phyloP scores from a whole-genome alignment of 2,329 filamentous ascomycete species.

The Aspergillus fijiensis region DNA sequence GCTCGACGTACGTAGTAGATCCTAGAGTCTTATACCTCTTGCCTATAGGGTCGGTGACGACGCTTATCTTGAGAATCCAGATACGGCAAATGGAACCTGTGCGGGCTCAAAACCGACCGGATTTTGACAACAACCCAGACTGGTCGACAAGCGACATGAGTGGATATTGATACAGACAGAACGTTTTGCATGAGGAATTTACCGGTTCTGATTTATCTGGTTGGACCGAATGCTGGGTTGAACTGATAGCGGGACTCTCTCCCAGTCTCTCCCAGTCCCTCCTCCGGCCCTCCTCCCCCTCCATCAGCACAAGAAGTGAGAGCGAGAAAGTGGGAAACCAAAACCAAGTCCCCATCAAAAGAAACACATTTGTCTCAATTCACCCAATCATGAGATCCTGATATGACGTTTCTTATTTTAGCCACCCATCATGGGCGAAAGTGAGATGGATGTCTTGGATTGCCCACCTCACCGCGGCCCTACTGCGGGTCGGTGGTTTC shows the following conservation, averaged over 20 bases:
- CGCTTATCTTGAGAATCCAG: not conserved
- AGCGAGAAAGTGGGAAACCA: no score
- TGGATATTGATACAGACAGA: not conserved
- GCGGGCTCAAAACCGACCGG: not conserved
- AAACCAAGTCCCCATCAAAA: not conserved
- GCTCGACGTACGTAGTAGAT: not conserved
- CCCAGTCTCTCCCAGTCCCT: no score
- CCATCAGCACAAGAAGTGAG: not conserved
- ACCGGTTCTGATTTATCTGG: not conserved
- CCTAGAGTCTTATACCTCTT: not conserved
- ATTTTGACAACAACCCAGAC: not conserved
- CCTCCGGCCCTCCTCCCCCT: not conserved
- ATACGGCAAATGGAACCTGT: not conserved
- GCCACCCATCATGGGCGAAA: not conserved
- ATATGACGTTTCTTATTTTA: constrained; percentile 10
- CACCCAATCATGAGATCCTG: constrained; percentile 4
- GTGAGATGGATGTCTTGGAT: constrained; percentile 4
- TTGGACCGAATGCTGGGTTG: not conserved
- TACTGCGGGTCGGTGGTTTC: constrained; percentile 9
- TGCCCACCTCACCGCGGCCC: not conserved
- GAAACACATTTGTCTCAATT: not conserved
- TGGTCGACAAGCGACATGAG: not conserved
- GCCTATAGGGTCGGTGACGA: not conserved
- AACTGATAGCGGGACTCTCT: not conserved
- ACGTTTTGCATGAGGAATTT: not conserved